phyloP scores from a whole-genome alignment of 257 asterid genomes.

The Nicotiana obtusifolia region DNA sequence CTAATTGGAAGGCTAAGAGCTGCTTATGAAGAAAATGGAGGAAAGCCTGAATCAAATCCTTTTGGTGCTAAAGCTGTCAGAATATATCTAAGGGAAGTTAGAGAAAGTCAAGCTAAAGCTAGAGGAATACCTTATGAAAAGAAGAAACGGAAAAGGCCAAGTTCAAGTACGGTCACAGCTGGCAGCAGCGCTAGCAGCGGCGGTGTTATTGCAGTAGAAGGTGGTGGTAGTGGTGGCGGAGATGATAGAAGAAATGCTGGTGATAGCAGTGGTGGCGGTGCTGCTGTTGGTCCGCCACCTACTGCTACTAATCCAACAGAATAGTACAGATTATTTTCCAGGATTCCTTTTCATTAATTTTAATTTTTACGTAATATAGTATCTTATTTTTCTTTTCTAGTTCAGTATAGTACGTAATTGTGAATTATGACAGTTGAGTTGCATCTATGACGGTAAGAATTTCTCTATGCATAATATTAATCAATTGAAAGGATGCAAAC shows the following conservation, averaged over 20 bases:
- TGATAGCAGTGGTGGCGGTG: background rate
- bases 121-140: conserved; percentile 45
- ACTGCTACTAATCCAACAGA: conserved; percentile 21
- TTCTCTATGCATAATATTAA: too few relatives aligned
- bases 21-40: conserved; percentile 45
- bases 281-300: background rate
- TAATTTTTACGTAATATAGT: background rate
- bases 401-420: background rate
- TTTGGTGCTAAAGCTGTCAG: conserved; percentile 43
- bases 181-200: background rate
- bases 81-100: conserved; percentile 41
- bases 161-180: background rate
- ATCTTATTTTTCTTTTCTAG: background rate
- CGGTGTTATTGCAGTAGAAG: background rate
- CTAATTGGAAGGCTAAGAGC: conserved; percentile 47
- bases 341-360: background rate
- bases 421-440: background rate
- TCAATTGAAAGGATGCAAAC: too few relatives aligned
- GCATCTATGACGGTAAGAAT: too few relatives aligned
- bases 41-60: conserved; percentile 40
- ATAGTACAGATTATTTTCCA: conserved; percentile 13
- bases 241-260: background rate
- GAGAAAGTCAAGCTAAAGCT: conserved; percentile 43
- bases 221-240: background rate
- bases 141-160: conserved; percentile 38